Percentiles rank a stretch among this genome's conserved stretches.
These are phyloP conservation scores for Fusarium nanum DNA, from an alignment of 2,329 filamentous ascomycete genomes.

Conservation along the genomic window DNA sequence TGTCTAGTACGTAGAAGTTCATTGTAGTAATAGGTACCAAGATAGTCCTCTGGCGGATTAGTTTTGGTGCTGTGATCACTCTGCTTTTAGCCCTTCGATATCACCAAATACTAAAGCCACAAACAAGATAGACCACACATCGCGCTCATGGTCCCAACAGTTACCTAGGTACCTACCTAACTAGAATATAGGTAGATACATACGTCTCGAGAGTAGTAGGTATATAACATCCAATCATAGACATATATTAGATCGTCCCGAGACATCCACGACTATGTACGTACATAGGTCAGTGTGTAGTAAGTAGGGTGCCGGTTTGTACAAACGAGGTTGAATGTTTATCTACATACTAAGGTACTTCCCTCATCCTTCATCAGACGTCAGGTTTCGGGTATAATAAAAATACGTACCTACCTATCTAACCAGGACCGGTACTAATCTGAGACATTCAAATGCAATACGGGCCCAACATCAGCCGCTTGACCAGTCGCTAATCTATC, in stretches of 20 bases:
- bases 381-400: not conserved
- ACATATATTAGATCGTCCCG: not conserved
- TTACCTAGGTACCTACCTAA: not conserved
- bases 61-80: not conserved
- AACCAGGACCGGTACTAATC: not conserved
- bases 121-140: not conserved
- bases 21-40: not conserved
- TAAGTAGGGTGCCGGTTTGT: not conserved
- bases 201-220: not conserved
- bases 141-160: not conserved
- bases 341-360: not conserved
- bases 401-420: not conserved
- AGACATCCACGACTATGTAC: not conserved
- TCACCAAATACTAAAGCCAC: not conserved
- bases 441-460: constrained; percentile 9
- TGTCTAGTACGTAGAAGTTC: not conserved
- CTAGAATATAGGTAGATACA: not conserved
- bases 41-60: not conserved
- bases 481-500: constrained; percentile 13
- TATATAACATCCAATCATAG: not conserved
- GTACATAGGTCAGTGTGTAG: not conserved
- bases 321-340: not conserved
- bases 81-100: not conserved
- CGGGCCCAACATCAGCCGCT: constrained; percentile 7
- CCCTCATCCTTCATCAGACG: not conserved